Percentiles rank a stretch among this genome's conserved stretches.
Evolutionary conservation across 2,329 filamentous ascomycete genomes (phyloP).

Genomic region (Sporothrix inflata): DNA sequence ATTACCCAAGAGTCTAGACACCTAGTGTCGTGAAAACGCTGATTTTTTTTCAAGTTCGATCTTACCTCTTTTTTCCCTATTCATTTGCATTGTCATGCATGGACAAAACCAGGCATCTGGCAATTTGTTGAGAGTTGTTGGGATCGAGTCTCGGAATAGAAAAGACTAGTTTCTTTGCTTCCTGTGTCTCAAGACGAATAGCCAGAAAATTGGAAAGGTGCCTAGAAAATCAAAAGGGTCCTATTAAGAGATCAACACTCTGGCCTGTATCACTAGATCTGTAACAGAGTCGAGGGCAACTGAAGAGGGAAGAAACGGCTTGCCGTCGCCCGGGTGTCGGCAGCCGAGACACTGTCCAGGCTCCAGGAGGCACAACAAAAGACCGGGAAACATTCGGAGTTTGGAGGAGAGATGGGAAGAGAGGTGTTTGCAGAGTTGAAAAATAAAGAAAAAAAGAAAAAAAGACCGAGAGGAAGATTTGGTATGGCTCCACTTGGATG

Average conservation of each 20-base stretch:
- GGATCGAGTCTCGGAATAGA: not conserved
- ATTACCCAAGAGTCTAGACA: not conserved
- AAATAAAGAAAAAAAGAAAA: not conserved
- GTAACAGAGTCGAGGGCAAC: not conserved
- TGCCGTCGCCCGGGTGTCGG: not conserved
- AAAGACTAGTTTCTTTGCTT: not conserved
- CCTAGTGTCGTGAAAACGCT: not conserved
- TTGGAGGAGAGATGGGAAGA: not conserved
- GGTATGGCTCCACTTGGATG: not conserved
- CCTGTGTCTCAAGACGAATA: not conserved
- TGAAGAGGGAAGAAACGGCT: not conserved
- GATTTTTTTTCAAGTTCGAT: not conserved
- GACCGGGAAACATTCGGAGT: not conserved
- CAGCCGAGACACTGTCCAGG: not conserved
- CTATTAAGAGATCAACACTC: not conserved
- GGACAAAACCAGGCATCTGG: slow-evolving; percentile 3
- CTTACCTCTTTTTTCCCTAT: not conserved
- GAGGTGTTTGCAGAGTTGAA: too few species aligned
- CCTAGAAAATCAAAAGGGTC: not conserved
- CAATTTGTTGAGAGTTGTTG: not conserved
- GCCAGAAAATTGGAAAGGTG: not conserved
- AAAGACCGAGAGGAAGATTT: not conserved
- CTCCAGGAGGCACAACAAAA: not conserved
- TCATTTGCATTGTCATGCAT: slow-evolving; percentile 26
- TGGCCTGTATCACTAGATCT: not conserved